Conservation (phyloP, 179 eudicot genomes). For the Spinacia oleracea region DNA sequence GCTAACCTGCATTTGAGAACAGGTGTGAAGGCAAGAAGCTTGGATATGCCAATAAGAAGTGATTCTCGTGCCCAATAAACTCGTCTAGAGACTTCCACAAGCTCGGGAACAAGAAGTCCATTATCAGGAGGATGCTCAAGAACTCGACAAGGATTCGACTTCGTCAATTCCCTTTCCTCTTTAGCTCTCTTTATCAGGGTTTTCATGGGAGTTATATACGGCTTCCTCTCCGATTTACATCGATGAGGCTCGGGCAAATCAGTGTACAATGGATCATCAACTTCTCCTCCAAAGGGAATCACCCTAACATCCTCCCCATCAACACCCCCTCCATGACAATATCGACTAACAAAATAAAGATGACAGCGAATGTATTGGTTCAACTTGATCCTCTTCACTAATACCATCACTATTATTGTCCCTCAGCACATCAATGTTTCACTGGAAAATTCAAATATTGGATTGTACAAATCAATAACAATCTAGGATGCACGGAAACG, state of each 20-base stretch:
- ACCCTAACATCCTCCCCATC: constrained; percentile 16
- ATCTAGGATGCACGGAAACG: too few species aligned
- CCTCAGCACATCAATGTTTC: too few species aligned
- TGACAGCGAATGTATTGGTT: constrained; percentile 1
- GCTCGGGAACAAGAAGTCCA: constrained; percentile 61
- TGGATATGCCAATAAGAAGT: constrained; percentile 45
- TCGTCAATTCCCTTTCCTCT: constrained; percentile 49
- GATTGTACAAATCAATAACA: too few species aligned
- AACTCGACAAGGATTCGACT: constrained; percentile 48
- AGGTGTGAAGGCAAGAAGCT: constrained; percentile 42
- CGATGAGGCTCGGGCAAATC: constrained; percentile 51
- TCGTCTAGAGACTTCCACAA: constrained; percentile 47
- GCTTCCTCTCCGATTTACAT: constrained; percentile 57
- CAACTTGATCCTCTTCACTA: constrained; percentile 19
- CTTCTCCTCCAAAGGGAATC: constrained; percentile 40
- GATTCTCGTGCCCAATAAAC: constrained; percentile 53
- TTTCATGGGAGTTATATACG: constrained; percentile 59
- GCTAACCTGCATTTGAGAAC: constrained; percentile 55
- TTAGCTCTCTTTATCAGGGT: constrained; percentile 53
- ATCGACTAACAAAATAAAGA: constrained; percentile 8
- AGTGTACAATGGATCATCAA: constrained; percentile 39
- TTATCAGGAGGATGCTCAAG: constrained; percentile 59
- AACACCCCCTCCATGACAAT: constrained; percentile 17
- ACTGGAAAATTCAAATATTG: too few species aligned
- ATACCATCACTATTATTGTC: constrained; percentile 2